phyloP scores from a whole-genome alignment of 495 filamentous ascomycete species.

The Sordaria brevicollis region DNA sequence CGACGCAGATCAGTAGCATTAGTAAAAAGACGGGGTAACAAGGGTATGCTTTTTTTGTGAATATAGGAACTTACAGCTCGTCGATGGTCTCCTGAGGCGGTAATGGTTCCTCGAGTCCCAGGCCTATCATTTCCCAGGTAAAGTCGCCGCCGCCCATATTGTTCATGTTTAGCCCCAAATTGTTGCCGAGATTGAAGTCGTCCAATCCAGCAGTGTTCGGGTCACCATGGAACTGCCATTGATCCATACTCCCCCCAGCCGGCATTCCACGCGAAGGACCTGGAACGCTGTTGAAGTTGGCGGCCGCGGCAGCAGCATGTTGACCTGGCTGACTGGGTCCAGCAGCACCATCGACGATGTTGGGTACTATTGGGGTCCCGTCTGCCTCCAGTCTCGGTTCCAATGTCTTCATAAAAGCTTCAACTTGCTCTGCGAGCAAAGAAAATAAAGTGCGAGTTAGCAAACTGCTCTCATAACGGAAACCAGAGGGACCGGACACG shows the following conservation, averaged over 20 bases:
- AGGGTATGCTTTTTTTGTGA: neutral
- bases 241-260: slow-evolving; percentile 35
- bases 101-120: slow-evolving; percentile 87
- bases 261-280: slow-evolving; percentile 35
- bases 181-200: slow-evolving; percentile 40
- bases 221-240: slow-evolving; percentile 41
- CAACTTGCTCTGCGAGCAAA: slow-evolving; percentile 68
- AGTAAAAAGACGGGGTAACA: no score
- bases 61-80: slow-evolving; percentile 56
- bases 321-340: slow-evolving; percentile 18
- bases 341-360: slow-evolving; percentile 19
- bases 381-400: slow-evolving; percentile 30
- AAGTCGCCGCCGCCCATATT: slow-evolving; percentile 33
- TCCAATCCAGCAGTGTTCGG: slow-evolving; percentile 34
- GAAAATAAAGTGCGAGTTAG: neutral
- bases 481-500: slow-evolving; percentile 7
- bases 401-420: slow-evolving; percentile 76
- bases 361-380: slow-evolving; percentile 19
- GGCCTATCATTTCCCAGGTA: slow-evolving; percentile 85
- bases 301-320: slow-evolving; percentile 19
- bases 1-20: neutral
- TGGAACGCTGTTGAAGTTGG: slow-evolving; percentile 34
- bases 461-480: neutral
- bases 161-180: slow-evolving; percentile 31
- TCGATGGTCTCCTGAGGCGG: slow-evolving; percentile 81